Percentiles rank a stretch among this genome's conserved stretches.
Evolutionary conservation across 768 basidiomycete genomes (phyloP).

Genomic region (Rhodotorula kratochvilovae): DNA sequence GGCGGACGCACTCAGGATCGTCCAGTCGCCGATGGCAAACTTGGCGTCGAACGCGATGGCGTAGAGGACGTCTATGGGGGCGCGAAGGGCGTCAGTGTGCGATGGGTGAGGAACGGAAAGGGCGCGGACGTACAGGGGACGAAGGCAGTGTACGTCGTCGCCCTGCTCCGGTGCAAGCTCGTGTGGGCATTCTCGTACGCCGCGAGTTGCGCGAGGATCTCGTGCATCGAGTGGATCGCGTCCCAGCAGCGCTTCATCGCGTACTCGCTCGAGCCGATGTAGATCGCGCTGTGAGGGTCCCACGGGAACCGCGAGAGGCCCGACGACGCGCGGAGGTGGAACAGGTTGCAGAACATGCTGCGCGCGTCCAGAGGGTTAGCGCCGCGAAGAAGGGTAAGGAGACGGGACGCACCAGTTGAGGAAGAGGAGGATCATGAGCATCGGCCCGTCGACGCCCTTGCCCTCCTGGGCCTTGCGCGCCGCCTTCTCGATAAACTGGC

Average conservation of each 20-base stretch:
- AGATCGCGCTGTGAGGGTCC: conserved; percentile 26
- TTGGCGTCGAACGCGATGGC: conserved; percentile 34
- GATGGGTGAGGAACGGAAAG: neutral
- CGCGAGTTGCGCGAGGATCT: conserved; percentile 34
- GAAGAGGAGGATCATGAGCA: conserved; percentile 25
- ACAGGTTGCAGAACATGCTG: conserved; percentile 31
- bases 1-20: conserved; percentile 9
- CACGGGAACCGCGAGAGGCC: conserved; percentile 24
- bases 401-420: conserved; percentile 27
- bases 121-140: conserved; percentile 16
- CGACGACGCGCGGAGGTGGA: conserved; percentile 25
- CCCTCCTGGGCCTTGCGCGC: conserved; percentile 10
- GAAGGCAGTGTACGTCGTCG: conserved; percentile 27
- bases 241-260: conserved; percentile 33
- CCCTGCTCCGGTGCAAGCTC: conserved; percentile 9
- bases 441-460: conserved; percentile 13
- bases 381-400: no score
- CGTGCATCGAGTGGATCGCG: conserved; percentile 16
- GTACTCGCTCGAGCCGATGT: conserved; percentile 29
- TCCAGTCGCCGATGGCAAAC: conserved; percentile 36
- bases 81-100: neutral
- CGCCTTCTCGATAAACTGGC: conserved; percentile 7
- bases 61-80: conserved; percentile 13
- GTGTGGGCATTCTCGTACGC: conserved; percentile 31
- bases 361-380: neutral